Percentiles rank a stretch among this genome's conserved stretches.
Conservation (phyloP, 2,329 filamentous ascomycete species). For the Biscogniauxia marginata region DNA sequence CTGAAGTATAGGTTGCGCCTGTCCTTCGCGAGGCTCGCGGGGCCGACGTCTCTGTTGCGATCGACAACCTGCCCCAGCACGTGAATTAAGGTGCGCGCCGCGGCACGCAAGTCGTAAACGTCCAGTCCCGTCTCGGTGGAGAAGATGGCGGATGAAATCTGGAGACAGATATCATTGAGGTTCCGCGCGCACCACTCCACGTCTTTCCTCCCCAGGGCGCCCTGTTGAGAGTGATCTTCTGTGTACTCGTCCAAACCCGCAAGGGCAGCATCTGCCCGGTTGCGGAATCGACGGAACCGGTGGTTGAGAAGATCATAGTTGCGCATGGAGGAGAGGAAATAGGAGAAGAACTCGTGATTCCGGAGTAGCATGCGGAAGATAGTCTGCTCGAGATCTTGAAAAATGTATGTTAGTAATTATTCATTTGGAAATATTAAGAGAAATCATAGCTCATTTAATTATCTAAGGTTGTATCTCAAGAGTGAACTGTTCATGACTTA, state of each 20-base stretch:
- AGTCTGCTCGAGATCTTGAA: constrained; percentile 46
- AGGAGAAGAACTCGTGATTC: constrained; percentile 54
- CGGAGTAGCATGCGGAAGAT: constrained; percentile 53
- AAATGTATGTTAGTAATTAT: neutral
- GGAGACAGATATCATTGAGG: constrained; percentile 41
- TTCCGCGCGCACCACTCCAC: constrained; percentile 51
- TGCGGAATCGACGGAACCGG: constrained; percentile 47
- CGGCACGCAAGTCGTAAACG: constrained; percentile 41
- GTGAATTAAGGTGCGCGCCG: constrained; percentile 47
- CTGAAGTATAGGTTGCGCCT: constrained; percentile 48
- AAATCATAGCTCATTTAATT: neutral
- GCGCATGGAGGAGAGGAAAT: constrained; percentile 47
- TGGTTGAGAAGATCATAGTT: constrained; percentile 45
- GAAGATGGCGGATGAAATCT: constrained; percentile 44
- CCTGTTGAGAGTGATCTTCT: constrained; percentile 4
- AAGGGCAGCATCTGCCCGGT: constrained; percentile 48
- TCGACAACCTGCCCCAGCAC: constrained; percentile 46
- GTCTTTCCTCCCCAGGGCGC: constrained; percentile 32
- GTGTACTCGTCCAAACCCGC: constrained; percentile 39
- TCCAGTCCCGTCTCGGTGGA: constrained; percentile 38
- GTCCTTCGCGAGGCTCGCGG: constrained; percentile 20
- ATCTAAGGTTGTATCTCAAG: neutral
- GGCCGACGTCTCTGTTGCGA: constrained; percentile 39
- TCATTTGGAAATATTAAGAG: neutral
- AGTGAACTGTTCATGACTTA: neutral